A percentile compares a stretch with the other conserved stretches of the same genome.
These are phyloP conservation scores for Lodderomyces theae DNA, from an alignment of 1,139 yeast genomes.

Conservation along the genomic window DNA sequence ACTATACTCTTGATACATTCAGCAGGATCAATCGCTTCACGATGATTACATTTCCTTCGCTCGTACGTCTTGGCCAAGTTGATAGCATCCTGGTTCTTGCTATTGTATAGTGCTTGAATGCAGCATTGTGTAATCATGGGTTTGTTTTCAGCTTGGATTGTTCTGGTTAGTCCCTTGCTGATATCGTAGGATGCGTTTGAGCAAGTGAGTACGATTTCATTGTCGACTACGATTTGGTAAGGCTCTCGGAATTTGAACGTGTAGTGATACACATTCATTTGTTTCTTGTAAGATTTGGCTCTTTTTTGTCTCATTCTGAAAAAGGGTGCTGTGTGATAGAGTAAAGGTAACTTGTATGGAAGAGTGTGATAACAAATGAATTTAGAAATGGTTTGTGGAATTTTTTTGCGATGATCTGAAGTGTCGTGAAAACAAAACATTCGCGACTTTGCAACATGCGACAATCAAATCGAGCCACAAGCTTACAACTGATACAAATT, in stretches of 20 bases:
- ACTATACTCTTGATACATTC: slow-evolving; percentile 79
- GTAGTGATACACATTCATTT: slow-evolving; percentile 77
- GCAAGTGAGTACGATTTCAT: slow-evolving; percentile 67
- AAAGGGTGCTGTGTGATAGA: no score
- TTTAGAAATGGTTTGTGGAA: background rate
- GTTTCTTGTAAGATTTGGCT: slow-evolving; percentile 91
- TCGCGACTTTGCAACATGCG: background rate
- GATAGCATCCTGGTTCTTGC: slow-evolving; percentile 71
- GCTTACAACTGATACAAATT: background rate
- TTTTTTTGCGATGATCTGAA: slow-evolving; percentile 1
- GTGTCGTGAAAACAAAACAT: background rate
- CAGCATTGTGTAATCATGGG: slow-evolving; percentile 98
- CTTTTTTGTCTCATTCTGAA: slow-evolving; percentile 90
- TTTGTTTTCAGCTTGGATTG: slow-evolving; percentile 82
- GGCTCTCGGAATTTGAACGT: slow-evolving; percentile 94
- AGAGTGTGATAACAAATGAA: no score
- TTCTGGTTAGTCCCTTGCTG: slow-evolving; percentile 71
- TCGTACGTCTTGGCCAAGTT: slow-evolving; percentile 78
- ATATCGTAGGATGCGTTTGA: slow-evolving; percentile 68
- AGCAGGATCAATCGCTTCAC: slow-evolving; percentile 53
- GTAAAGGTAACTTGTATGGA: background rate
- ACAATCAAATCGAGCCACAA: background rate
- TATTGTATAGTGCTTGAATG: slow-evolving; percentile 76
- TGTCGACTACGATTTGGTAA: slow-evolving; percentile 83
- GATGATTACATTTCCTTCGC: slow-evolving; percentile 63